Evolutionary conservation across 768 basidiomycete species (phyloP), one percentile per base, ranked within the genome.

Genomic region (Pisolithus marmoratus): DNA sequence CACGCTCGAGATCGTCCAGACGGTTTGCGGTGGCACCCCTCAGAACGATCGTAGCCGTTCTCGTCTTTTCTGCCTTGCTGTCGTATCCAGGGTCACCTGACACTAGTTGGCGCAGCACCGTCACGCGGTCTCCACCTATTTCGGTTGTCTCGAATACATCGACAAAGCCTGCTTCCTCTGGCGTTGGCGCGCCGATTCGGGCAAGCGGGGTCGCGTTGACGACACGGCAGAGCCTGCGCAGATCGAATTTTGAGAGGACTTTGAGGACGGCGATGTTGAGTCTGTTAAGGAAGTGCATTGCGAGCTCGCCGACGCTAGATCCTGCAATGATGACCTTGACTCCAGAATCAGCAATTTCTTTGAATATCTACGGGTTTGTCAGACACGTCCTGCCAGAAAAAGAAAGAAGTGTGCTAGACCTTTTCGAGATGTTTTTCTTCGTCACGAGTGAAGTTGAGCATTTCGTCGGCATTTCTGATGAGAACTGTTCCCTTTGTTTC

Each of bases 401-500:
- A 29, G 9, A 27, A 17, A 29, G 9, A 27, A 17, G 22, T 23
- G 29, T 17, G 8, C 49, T 55, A 22, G 27, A 83, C 87, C 76
- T 90, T 94, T 77, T 97, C 94, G 48, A 96, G 77, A 63, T 97
- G 94, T 68, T 94, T 86, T 71, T 99, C 96, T 70, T 99, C 96
- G 17, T 93, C 96, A 3, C 81, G 77, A 0, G 94, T 94, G 63
- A 99, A 99, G 73, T 96, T 94, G 57, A 99, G 79, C 84, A 99
- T 90, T 66, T 99, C 95, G 43, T 95, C 87, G 8, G 94, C 91
- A 65, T 82, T 97, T 68, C 94, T 91, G 60, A 99, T 80, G 44
- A 99, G 78, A 11, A 98, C 96, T 8, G 96, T 99, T 47, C 96
- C 96, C 69, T 99, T 99, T 17, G 96, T 99, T 70, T 99, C 96